Evolutionary conservation across 23 red algal genomes (phyloP).

Genomic region (Chondrus crispus): DNA sequence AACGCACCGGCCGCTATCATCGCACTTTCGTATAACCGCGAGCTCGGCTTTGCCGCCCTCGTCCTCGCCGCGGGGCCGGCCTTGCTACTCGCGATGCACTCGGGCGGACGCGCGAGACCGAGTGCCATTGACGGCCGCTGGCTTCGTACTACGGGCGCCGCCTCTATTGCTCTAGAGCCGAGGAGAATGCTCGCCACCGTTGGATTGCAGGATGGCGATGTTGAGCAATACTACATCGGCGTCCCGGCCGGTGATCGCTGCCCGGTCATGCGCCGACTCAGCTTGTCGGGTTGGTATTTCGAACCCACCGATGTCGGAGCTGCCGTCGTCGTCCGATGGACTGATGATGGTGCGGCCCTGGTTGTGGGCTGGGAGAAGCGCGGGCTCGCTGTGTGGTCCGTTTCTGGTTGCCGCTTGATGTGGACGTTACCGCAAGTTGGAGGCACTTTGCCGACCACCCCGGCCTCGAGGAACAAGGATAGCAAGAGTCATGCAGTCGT

Average conservation of each 20-base stretch:
- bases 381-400: conserved; percentile 89
- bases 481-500: not conserved
- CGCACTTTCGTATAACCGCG: conserved; percentile 40
- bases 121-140: conserved; percentile 52
- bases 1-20: conserved; percentile 23
- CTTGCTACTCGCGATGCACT: conserved; percentile 40
- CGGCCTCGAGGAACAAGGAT: conserved; percentile 13
- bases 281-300: conserved; percentile 81
- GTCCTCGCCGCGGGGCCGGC: conserved; percentile 53
- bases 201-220: conserved; percentile 60
- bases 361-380: conserved; percentile 79
- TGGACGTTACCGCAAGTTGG: conserved; percentile 80
- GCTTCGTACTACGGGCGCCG: conserved; percentile 45
- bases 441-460: conserved; percentile 33
- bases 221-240: conserved; percentile 82
- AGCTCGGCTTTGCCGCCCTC: conserved; percentile 39
- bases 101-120: conserved; percentile 39
- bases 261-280: conserved; percentile 57
- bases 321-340: conserved; percentile 66
- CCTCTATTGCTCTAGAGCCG: conserved; percentile 66
- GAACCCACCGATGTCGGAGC: conserved; percentile 68
- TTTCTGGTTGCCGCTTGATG: conserved; percentile 83
- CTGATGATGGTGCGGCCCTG: conserved; percentile 76
- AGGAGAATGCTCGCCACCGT: conserved; percentile 73
- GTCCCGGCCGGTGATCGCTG: conserved; percentile 67